Evolutionary conservation across 2,329 filamentous ascomycete genomes (phyloP).

Genomic region (Chaetomium globosum): DNA sequence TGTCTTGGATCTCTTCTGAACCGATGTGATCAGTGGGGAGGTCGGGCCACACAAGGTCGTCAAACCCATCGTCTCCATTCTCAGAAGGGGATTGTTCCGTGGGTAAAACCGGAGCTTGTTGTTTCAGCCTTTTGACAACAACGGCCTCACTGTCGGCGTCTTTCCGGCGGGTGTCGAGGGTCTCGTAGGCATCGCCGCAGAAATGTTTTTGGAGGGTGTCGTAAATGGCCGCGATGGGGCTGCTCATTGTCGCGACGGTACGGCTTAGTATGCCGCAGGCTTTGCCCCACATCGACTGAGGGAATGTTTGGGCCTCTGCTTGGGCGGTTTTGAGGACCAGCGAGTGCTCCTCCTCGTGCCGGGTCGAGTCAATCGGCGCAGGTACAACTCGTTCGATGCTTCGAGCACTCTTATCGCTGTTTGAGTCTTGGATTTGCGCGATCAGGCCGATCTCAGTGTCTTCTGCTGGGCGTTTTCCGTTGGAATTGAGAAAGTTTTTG

Average conservation of each 20-base stretch:
- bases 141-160: slow-evolving; percentile 23
- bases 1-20: slow-evolving; percentile 25
- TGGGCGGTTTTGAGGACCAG: background rate
- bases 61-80: slow-evolving; percentile 29
- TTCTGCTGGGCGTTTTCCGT: slow-evolving; percentile 35
- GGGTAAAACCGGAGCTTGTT: slow-evolving; percentile 23
- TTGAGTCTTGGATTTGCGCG: slow-evolving; percentile 22
- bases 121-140: slow-evolving; percentile 37
- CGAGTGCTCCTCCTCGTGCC: slow-evolving; percentile 6
- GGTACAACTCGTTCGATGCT: slow-evolving; percentile 25
- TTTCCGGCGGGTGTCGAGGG: slow-evolving; percentile 28
- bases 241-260: slow-evolving; percentile 31
- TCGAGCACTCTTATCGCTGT: slow-evolving; percentile 4
- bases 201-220: slow-evolving; percentile 26
- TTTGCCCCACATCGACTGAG: slow-evolving; percentile 29
- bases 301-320: background rate
- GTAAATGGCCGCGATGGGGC: slow-evolving; percentile 23
- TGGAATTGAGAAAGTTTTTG: slow-evolving; percentile 24
- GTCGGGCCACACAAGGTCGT: slow-evolving; percentile 36
- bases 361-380: slow-evolving; percentile 6
- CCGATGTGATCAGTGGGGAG: slow-evolving; percentile 35
- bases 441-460: slow-evolving; percentile 34
- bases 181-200: slow-evolving; percentile 25
- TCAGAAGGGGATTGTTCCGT: slow-evolving; percentile 3
- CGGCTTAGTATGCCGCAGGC: slow-evolving; percentile 23